Conservation (phyloP, 192 early-diverging fungal genomes). For the Chytriomyces sp. region DNA sequence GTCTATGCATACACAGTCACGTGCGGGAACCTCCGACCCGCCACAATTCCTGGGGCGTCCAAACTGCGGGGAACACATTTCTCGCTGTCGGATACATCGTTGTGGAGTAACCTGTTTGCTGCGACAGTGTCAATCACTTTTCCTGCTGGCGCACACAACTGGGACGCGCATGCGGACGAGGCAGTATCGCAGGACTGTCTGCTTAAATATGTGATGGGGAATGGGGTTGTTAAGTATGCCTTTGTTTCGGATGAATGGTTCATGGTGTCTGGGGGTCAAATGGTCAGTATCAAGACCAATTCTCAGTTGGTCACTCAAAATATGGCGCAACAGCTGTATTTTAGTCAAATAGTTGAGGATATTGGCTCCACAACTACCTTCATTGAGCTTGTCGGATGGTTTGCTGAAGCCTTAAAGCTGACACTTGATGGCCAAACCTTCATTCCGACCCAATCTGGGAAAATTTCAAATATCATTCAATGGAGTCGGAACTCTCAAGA, state of each 20-base stretch:
- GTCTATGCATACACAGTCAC: background rate
- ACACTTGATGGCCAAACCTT: background rate
- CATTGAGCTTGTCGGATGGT: background rate
- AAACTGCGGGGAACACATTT: background rate
- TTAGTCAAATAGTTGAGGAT: background rate
- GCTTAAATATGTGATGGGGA: background rate
- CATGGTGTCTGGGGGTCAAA: constrained; percentile 26
- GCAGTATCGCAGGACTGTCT: constrained; percentile 1
- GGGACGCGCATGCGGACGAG: background rate
- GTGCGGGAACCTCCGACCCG: constrained; percentile 1
- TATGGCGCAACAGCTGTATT: background rate
- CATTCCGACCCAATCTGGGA: background rate
- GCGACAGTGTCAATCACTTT: background rate
- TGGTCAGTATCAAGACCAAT: background rate
- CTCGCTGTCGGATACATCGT: background rate
- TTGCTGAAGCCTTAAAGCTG: background rate
- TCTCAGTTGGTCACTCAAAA: background rate
- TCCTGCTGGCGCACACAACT: background rate
- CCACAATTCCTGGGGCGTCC: background rate
- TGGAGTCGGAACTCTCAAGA: background rate
- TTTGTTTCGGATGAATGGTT: constrained; percentile 26
- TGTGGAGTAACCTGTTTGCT: constrained; percentile 5
- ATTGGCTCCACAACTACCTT: background rate
- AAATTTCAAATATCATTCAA: background rate
- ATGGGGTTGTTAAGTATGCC: constrained; percentile 1